A percentile compares a stretch with the other conserved stretches of the same genome.
Conservation (phyloP, 805 yeast species). For the Teunomyces panamensis region DNA sequence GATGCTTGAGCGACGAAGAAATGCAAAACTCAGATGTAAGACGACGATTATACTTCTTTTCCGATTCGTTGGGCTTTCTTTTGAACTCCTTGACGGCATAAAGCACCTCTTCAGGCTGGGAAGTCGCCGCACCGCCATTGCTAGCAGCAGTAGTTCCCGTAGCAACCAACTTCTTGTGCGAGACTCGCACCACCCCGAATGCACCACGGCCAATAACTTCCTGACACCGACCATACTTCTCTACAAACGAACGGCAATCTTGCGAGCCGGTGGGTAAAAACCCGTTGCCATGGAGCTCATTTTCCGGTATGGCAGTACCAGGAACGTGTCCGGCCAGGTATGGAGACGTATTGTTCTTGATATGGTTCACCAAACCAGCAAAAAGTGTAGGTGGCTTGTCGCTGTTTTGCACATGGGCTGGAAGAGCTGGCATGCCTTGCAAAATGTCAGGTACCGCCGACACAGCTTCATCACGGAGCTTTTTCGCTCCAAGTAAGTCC, state of each 20-base stretch:
- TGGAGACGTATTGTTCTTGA: conserved; percentile 31
- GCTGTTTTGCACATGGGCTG: conserved; percentile 13
- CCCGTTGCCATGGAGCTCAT: neutral
- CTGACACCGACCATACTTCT: conserved; percentile 91
- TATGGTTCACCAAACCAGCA: conserved; percentile 63
- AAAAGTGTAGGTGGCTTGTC: conserved; percentile 66
- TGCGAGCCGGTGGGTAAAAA: neutral
- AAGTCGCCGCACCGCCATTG: conserved; percentile 1
- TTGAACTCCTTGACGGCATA: conserved; percentile 90
- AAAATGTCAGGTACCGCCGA: conserved; percentile 70
- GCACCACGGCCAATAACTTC: conserved; percentile 94
- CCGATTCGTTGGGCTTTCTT: conserved; percentile 56
- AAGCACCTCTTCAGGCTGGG: conserved; percentile 39
- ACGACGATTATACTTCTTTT: conserved; percentile 65
- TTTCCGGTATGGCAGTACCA: neutral
- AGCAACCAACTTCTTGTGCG: conserved; percentile 60
- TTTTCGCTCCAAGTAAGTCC: conserved; percentile 71
- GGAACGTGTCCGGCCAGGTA: conserved; percentile 9
- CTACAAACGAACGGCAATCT: conserved; percentile 62
- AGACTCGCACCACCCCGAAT: conserved; percentile 87
- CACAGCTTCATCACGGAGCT: conserved; percentile 65
- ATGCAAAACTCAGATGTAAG: conserved; percentile 82
- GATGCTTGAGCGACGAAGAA: conserved; percentile 72
- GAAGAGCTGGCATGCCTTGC: conserved; percentile 14
- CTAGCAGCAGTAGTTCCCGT: neutral